Base-by-base conservation (phyloP, 108 stramenopile species). In the Cyclostephanos invisitatus region DNA sequence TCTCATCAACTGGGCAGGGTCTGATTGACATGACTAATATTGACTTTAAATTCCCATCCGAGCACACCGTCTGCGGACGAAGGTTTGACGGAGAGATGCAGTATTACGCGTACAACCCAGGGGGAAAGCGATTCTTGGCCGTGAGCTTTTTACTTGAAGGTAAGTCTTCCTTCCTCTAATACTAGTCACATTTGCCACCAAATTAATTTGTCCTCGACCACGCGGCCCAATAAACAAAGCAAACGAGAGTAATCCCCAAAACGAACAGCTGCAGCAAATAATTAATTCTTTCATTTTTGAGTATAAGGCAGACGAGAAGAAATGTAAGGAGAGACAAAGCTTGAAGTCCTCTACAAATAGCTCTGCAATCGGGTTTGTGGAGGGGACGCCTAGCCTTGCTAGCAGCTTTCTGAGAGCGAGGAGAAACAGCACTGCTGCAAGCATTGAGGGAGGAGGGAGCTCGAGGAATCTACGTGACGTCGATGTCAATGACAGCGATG, bases 21-120 rank as follows among this genome's bases (percentile, higher is more conserved):
- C 78, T 78, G 68, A 78, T 85, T 12, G 88, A 90, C 48, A 80
- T 80, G 79, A 73, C 72, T 18, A 80, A 94, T 61, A 80, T 90
- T n/a, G 93, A 94, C 78, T 89, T 94, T 72, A 94, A 94, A 54
- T 78, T 94, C 40, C 93, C 93, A 22, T 54, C 80, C 0, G 93
- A 94, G 73, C 93, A 94, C 53, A 73, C 74, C 14, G 84, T 94
- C 20, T 76, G 84, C 64, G 90, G 90, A 14, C 63, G 83, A 57
- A 46, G 62, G 17, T 91, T 86, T 72, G 93, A 90, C 65, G 93
- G 78, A 21, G 93, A 94, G 46, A 89, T 90, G 84, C 93, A 94
- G 68, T 85, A 91, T 15, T 89, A 78, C 60, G 83, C 87, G 40
- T 73, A 88, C 28, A 81, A 89, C 68, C 80, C 83, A 4, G 59